Evolutionary conservation across 495 filamentous ascomycete genomes (phyloP).

Genomic region (Xylaria telfairii): DNA sequence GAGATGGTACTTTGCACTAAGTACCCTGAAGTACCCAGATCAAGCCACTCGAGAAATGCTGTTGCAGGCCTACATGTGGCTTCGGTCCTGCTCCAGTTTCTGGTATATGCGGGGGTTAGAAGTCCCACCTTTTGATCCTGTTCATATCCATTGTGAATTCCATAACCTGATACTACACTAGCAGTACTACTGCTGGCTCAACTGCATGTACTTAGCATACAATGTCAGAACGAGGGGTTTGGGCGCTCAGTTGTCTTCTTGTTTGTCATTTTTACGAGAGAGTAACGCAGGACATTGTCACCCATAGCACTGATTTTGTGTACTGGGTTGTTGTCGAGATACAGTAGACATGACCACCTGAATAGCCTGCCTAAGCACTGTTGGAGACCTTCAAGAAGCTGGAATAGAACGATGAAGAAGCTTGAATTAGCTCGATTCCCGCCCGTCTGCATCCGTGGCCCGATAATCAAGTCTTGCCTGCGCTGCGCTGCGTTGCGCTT

Average conservation of each 20-base stretch:
- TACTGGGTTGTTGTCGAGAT: not conserved
- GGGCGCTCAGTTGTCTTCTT: not conserved
- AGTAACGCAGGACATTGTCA: conserved; percentile 7
- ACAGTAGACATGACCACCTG: not conserved
- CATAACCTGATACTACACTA: conserved; percentile 1
- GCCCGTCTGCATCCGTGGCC: not conserved
- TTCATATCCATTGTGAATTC: not conserved
- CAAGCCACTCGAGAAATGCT: conserved; percentile 2
- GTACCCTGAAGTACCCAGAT: conserved; percentile 18
- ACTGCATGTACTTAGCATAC: not conserved
- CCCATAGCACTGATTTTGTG: not conserved
- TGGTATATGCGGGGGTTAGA: conserved; percentile 4
- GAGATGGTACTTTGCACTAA: conserved; percentile 15
- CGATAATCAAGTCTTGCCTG: not conserved
- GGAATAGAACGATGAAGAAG: not conserved
- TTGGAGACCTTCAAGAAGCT: not conserved
- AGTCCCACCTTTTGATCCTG: not conserved
- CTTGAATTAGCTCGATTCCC: conserved; percentile 1
- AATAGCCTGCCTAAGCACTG: not conserved
- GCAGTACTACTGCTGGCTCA: not conserved
- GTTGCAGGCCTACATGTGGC: not conserved
- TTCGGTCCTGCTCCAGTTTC: not conserved
- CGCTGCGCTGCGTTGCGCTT: not conserved
- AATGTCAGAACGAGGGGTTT: not conserved
- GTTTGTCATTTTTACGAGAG: conserved; percentile 23